Base-by-base conservation (phyloP, 371 early-diverging fungal species). In the Rhizomucor miehei region DNA sequence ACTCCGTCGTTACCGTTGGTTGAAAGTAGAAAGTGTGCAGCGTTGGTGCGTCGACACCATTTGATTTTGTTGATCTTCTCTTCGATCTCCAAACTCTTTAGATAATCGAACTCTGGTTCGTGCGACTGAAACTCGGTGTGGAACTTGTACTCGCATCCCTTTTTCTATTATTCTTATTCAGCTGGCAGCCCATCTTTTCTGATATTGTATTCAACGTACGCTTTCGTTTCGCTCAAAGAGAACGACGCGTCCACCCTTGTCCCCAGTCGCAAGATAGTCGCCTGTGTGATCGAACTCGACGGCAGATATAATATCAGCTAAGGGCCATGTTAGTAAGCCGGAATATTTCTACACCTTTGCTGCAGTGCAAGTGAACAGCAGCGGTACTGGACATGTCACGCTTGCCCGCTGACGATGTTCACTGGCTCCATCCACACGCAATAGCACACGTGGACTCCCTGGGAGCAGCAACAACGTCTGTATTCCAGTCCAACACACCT, bases 61-160 rank as follows among this genome's bases (percentile, higher is more conserved):
- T 92, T 87, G 65, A 98, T 93, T 63, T 93, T 89, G 69, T 94
- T 94, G 66, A 98, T 95, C 69, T 95, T 94, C 67, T 97, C 98
- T 68, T 94, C 91, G 49, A 97, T 94, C 67, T 95, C 96, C 67
- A 95, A 75, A 79, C 91, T 91, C 79, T 96, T 95, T 48, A 97
- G 81, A 72, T 94, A 95, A 73, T 98, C 98, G 62, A 98, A 97
- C 70, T 94, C 94, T 19, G 94, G 89, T 77, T 93, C 91, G 75
- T 96, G 97, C 44, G 93, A 93, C 69, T 94, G 93, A 62, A 94
- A 94, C 69, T 94, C 94, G 50, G 94, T 92, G 63, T 87, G 90
- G 59, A 95, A 94, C 61, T 88, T 86, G 80, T 94, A 95, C 71
- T 94, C 95, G 79, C 93, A 94, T 10, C 86, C 85, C 62, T 90